These are phyloP conservation scores for Fusarium buxicola DNA, from an alignment of 2,329 filamentous ascomycete species.

Conservation along the genomic window DNA sequence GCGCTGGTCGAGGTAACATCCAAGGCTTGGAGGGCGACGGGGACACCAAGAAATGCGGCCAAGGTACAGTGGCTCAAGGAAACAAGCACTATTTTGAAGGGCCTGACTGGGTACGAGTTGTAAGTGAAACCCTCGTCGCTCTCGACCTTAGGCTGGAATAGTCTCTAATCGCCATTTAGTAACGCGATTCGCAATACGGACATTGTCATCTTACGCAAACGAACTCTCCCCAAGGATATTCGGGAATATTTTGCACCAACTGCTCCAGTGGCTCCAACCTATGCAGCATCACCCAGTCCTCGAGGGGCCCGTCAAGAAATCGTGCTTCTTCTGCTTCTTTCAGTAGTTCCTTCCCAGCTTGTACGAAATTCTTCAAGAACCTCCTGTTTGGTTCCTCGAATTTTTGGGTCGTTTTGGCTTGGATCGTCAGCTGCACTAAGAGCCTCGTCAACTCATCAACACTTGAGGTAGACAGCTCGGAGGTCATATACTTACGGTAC, in stretches of 20 bases:
- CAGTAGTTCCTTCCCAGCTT: not conserved
- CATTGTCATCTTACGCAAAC: not conserved
- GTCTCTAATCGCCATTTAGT: not conserved
- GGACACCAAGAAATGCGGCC: conserved; percentile 9
- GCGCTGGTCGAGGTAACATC: not conserved
- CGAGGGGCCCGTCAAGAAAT: not conserved
- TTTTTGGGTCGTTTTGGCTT: not conserved
- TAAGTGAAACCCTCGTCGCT: not conserved
- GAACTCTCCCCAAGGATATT: not conserved
- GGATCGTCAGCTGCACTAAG: not conserved
- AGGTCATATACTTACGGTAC: not conserved
- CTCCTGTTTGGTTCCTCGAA: not conserved
- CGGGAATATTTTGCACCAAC: not conserved
- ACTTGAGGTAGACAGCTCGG: not conserved
- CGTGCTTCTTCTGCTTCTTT: not conserved
- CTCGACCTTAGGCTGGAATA: not conserved
- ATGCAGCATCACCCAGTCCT: conserved; percentile 7
- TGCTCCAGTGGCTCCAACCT: not conserved
- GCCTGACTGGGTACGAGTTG: not conserved
- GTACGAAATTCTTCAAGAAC: not conserved
- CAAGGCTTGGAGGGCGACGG: conserved; percentile 11
- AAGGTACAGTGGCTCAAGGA: conserved; percentile 1
- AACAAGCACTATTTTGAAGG: not conserved
- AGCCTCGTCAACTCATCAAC: not conserved
- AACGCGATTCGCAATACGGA: no score